These are phyloP conservation scores for Nicotiana undulata DNA, from an alignment of 257 asterid species.

Conservation along the genomic window DNA sequence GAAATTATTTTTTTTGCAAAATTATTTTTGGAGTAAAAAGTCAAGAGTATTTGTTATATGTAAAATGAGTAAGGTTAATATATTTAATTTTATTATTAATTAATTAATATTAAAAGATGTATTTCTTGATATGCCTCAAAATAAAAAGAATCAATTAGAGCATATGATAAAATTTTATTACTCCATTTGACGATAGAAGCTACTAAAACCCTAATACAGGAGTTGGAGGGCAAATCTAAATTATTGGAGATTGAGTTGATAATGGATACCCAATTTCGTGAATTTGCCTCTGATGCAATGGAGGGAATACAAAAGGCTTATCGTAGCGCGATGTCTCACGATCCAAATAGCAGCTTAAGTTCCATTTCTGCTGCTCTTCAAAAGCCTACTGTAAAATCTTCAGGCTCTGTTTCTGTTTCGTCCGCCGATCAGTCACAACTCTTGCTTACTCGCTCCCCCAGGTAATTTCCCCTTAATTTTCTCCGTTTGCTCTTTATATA, in stretches of 20 bases:
- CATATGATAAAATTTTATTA: too few relatives aligned
- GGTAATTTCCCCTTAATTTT: constrained; percentile 16
- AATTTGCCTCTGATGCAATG: constrained; percentile 17
- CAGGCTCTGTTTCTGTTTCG: constrained; percentile 22
- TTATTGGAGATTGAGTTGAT: not conserved
- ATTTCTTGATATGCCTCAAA: too few relatives aligned
- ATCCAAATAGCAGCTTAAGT: constrained; percentile 24
- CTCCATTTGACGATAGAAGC: too few relatives aligned
- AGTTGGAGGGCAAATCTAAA: not conserved
- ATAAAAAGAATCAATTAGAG: too few relatives aligned
- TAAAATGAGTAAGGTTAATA: too few relatives aligned
- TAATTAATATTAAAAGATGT: too few relatives aligned
- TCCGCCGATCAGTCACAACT: constrained; percentile 35
- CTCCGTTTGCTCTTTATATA: too few relatives aligned
- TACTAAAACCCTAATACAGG: not conserved
- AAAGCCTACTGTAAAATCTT: constrained; percentile 31
- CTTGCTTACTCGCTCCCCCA: constrained; percentile 42
- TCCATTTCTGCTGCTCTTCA: constrained; percentile 42
- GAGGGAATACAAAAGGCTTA: constrained; percentile 49
- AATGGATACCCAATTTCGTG: not conserved
- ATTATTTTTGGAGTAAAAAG: too few relatives aligned
- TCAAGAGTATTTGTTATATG: too few relatives aligned
- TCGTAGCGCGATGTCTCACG: constrained; percentile 42
- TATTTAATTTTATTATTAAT: too few relatives aligned
- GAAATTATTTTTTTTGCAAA: too few relatives aligned